phyloP scores from a whole-genome alignment of 345 rosid species.

The Euphorbia peplus region DNA sequence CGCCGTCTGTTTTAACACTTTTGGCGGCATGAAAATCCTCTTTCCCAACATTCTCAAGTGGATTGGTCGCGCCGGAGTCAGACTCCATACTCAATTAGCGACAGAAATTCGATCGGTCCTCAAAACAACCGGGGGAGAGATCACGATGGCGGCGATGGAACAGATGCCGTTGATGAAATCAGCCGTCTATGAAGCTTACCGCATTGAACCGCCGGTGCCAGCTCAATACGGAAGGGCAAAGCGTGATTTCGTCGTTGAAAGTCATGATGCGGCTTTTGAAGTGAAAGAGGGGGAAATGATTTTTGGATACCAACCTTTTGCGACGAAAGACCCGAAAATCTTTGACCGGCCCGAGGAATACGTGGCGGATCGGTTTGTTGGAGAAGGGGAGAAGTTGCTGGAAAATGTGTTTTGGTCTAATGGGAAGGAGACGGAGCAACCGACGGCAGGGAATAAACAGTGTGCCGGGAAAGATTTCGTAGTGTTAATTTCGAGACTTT shows the following conservation, averaged over 20 bases:
- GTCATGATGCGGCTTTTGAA: conserved; percentile 69
- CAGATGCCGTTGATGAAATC: conserved; percentile 79
- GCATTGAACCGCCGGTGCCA: conserved; percentile 89
- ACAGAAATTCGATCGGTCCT: conserved; percentile 68
- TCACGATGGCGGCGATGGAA: conserved; percentile 72
- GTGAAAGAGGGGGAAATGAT: conserved; percentile 80
- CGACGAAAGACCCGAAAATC: conserved; percentile 74
- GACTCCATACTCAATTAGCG: conserved; percentile 58
- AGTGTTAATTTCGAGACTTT: conserved; percentile 58
- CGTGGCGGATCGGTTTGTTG: conserved; percentile 68
- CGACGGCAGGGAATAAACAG: conserved; percentile 65
- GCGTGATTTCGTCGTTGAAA: conserved; percentile 61
- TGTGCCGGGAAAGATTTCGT: conserved; percentile 92
- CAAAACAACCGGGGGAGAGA: conserved; percentile 55
- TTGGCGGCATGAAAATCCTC: conserved; percentile 71
- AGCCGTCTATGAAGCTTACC: conserved; percentile 66
- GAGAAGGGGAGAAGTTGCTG: conserved; percentile 67
- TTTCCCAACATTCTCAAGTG: conserved; percentile 65
- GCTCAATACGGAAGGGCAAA: conserved; percentile 68
- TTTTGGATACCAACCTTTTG: conserved; percentile 82
- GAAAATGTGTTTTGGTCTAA: conserved; percentile 88
- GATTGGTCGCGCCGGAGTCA: conserved; percentile 64
- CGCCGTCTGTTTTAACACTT: conserved; percentile 83
- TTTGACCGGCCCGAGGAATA: conserved; percentile 71
- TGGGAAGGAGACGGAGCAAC: conserved; percentile 70